Base-by-base conservation (phyloP, 345 rosid genomes). In the Barbarea vulgaris region DNA sequence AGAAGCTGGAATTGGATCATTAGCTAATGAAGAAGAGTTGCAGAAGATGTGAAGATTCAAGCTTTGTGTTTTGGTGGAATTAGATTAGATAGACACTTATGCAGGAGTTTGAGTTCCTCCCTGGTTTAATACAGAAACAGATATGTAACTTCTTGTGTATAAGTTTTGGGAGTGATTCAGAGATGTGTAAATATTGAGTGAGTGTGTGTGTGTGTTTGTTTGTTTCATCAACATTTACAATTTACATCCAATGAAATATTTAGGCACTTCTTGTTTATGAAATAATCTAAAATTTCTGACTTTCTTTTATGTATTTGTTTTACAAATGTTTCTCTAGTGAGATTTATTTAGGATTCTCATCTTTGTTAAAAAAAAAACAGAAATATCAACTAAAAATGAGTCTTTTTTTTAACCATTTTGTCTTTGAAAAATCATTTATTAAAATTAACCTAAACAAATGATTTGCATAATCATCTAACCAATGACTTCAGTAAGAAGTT, bases 141-240 rank as follows among this genome's bases (percentile, higher is more conserved):
- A 69, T 60, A 69, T 69, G 56, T 42, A 69, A 54, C 58, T 62
- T 52, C 27, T 54, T 54, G 75, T 77, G 67, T 70, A 55, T 70
- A 70, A 60, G 46, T 64, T 55, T 70, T 63, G 53, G 54, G 76
- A 63, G 67, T 21, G 34, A 46, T 7, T 33, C 15, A 14, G 13
- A 56, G 58, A 44, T 53, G 9, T 70, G 76, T 70, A 77, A 46
- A 64, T 77, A 77, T 69, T 62, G 69, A 52, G 69, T n/a, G 69
- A 10, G 68, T n/a, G n/a, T n/a, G n/a, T 51, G 37, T 28, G 34
- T 24, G 57, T 44, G 57, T 65, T 37, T 31, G 69, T 19, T 15
- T 15, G 61, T 6, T 12, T 51, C 52, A 53, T 44, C 53, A 70
- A 63, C 60, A 55, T 56, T 46, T 76, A 34, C 39, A 5, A 67